Evolutionary conservation across 169 alveolate species (phyloP).

Genomic region (Eimeria mitis): DNA sequence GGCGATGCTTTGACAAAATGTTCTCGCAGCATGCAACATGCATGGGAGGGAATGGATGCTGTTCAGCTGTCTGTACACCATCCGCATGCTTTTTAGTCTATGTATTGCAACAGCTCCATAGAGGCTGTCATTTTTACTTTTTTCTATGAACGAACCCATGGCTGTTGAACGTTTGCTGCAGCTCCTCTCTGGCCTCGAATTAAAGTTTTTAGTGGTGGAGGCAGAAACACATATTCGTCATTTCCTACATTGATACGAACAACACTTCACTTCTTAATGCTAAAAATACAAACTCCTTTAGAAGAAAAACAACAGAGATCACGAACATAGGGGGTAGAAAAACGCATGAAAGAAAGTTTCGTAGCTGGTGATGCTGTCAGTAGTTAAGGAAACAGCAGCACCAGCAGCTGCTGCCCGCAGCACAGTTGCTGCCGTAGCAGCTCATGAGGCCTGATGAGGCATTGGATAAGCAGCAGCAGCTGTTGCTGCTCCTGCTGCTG

Average conservation of each 20-base stretch:
- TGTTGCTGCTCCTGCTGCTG: constrained; percentile 8
- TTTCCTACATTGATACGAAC: too few relatives aligned
- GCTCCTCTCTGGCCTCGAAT: not conserved
- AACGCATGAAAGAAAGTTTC: too few relatives aligned
- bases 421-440: not conserved
- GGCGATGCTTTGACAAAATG: too few relatives aligned
- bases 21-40: too few relatives aligned
- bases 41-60: too few relatives aligned
- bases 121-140: not conserved
- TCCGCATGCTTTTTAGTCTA: not conserved
- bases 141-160: not conserved
- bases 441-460: not conserved
- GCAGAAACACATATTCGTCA: too few relatives aligned
- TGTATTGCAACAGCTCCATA: not conserved
- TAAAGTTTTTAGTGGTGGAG: too few relatives aligned
- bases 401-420: not conserved
- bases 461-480: too few relatives aligned
- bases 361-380: not conserved
- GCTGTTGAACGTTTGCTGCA: not conserved
- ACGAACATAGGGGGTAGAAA: too few relatives aligned
- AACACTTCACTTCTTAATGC: too few relatives aligned
- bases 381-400: not conserved
- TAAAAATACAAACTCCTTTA: too few relatives aligned
- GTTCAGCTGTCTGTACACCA: not conserved
- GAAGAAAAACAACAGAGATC: too few relatives aligned